Conservation (phyloP, 1,284 basidiomycete genomes). For the Puccinia polysora region DNA sequence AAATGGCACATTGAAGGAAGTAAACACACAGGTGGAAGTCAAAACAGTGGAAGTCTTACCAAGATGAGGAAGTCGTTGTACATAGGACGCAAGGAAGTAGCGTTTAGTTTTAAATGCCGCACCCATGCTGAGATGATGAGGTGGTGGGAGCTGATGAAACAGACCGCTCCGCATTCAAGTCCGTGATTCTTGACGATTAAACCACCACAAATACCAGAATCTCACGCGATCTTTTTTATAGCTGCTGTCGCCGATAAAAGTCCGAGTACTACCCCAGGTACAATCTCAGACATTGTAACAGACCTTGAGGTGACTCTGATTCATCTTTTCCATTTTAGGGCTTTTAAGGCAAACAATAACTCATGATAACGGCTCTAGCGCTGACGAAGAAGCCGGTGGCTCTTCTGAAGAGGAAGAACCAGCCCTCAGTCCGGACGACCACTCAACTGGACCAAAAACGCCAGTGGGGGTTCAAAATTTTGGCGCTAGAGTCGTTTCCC, state of each 20-base stretch:
- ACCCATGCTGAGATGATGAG: slow-evolving; percentile 48
- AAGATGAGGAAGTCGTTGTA: slow-evolving; percentile 49
- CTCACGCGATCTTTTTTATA: not conserved
- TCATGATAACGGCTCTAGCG: not conserved
- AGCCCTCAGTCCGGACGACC: slow-evolving; percentile 30
- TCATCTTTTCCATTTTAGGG: not conserved
- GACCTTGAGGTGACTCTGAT: not conserved
- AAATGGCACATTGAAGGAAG: slow-evolving; percentile 48
- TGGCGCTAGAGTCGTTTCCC: not conserved
- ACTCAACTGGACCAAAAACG: slow-evolving; percentile 28
- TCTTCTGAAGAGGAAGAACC: slow-evolving; percentile 39
- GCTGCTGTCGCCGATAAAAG: slow-evolving; percentile 9
- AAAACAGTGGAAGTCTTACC: slow-evolving; percentile 36
- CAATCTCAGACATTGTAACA: not conserved
- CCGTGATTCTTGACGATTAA: not conserved
- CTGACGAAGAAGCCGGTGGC: slow-evolving; percentile 29
- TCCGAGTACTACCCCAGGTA: not conserved
- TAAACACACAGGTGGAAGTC: slow-evolving; percentile 29
- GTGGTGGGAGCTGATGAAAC: slow-evolving; percentile 48
- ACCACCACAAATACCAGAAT: not conserved
- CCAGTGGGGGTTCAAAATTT: not conserved
- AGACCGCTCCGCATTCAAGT: slow-evolving; percentile 24
- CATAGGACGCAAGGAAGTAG: slow-evolving; percentile 49
- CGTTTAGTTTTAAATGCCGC: slow-evolving; percentile 47
- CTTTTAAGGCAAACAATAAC: slow-evolving; percentile 9